A percentile compares a stretch with the other conserved stretches of the same genome.
Conservation (phyloP, 176 grass and related monocot species). For the Microstegium vimineum region DNA sequence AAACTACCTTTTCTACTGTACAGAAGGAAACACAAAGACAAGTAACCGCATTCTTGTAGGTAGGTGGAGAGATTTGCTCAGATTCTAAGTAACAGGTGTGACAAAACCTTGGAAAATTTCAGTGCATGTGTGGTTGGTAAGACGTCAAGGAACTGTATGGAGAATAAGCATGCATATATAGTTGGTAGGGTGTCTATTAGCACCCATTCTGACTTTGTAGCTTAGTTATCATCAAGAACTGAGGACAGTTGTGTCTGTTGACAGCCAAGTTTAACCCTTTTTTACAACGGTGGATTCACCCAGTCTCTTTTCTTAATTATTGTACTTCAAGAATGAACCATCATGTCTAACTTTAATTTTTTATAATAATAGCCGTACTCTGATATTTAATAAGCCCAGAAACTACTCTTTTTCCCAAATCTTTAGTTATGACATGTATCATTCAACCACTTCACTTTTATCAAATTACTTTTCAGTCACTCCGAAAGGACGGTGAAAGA, state of each 20-base stretch:
- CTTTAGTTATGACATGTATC: slow-evolving; percentile 10
- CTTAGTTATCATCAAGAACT: slow-evolving; percentile 11
- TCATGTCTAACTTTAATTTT: neutral
- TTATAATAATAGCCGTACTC: neutral
- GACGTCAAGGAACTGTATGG: slow-evolving; percentile 18
- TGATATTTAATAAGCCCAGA: neutral
- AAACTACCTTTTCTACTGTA: slow-evolving; percentile 9
- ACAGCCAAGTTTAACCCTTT: neutral
- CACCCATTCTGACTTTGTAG: neutral
- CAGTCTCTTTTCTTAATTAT: neutral
- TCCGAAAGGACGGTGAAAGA: neutral
- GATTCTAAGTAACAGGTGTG: slow-evolving; percentile 48
- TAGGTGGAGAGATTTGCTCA: slow-evolving; percentile 37
- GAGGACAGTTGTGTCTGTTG: slow-evolving; percentile 6
- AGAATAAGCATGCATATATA: slow-evolving; percentile 7
- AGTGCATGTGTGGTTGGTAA: slow-evolving; percentile 42
- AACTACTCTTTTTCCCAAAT: slow-evolving; percentile 15
- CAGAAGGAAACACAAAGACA: neutral
- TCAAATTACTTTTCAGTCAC: slow-evolving; percentile 31
- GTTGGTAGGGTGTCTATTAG: slow-evolving; percentile 31
- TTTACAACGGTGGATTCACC: neutral
- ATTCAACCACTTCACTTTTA: slow-evolving; percentile 13
- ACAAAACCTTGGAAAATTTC: slow-evolving; percentile 33
- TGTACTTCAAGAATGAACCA: neutral
- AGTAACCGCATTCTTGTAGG: slow-evolving; percentile 13